phyloP scores from a whole-genome alignment of 805 yeast species.

The Starmerella sp. region DNA sequence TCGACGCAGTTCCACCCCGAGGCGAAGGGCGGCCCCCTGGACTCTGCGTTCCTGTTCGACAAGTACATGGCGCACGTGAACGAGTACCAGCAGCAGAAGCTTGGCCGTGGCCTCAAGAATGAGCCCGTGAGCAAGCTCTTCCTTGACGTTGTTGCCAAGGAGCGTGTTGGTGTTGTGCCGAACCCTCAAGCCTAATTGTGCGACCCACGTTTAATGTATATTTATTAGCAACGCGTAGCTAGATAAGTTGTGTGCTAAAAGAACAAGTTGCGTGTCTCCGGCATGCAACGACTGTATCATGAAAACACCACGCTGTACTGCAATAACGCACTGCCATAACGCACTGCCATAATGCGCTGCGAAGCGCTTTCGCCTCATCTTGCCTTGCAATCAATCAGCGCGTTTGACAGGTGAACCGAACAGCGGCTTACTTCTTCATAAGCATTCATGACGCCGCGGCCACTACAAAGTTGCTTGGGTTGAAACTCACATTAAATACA shows the following conservation, averaged over 20 bases:
- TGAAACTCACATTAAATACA: neutral
- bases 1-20: constrained; percentile 98
- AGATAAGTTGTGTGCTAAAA: neutral
- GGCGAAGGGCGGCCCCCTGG: constrained; percentile 98
- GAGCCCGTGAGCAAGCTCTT: constrained; percentile 33
- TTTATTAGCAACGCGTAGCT: neutral
- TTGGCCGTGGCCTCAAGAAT: constrained; percentile 34
- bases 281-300: neutral
- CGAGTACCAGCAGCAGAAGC: constrained; percentile 39
- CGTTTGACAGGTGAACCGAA: no score
- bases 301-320: neutral
- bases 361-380: no score
- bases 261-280: no score
- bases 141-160: constrained; percentile 33
- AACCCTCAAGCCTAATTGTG: constrained; percentile 24
- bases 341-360: no score
- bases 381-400: no score
- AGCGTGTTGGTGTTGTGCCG: constrained; percentile 35
- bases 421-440: no score
- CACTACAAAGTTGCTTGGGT: neutral
- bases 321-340: no score
- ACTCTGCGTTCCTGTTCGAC: constrained; percentile 83
- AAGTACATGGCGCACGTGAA: constrained; percentile 66
- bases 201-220: neutral
- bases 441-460: no score